Evolutionary conservation across 2,329 filamentous ascomycete genomes (phyloP).

Genomic region (Westerdykella sp.): DNA sequence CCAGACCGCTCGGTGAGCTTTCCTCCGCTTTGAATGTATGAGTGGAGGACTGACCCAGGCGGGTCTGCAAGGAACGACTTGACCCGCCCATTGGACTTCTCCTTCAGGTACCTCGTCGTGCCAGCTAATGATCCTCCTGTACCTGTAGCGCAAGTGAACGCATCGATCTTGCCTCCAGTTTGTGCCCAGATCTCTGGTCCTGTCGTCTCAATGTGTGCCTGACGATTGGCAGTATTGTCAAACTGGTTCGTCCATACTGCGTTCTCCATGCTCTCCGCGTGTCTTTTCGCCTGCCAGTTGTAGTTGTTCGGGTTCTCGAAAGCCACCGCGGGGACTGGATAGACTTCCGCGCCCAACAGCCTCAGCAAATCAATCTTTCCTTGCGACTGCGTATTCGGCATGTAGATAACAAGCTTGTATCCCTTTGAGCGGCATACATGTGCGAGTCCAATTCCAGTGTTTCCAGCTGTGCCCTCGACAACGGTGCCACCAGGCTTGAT

Average conservation of each 20-base stretch:
- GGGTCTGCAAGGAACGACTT: conserved; percentile 90
- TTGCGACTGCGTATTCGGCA: conserved; percentile 97
- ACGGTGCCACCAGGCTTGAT: conserved; percentile 84
- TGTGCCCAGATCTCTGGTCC: conserved; percentile 97
- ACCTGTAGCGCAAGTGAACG: conserved; percentile 91
- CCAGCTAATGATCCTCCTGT: conserved; percentile 90
- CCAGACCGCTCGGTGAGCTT: conserved; percentile 75
- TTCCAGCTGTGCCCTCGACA: conserved; percentile 93
- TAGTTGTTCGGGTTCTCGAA: conserved; percentile 96
- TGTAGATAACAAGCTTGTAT: conserved; percentile 97
- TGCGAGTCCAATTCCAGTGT: conserved; percentile 94
- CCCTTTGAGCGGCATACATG: conserved; percentile 90
- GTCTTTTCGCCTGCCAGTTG: conserved; percentile 88
- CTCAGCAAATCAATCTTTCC: conserved; percentile 93
- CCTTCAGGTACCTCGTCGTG: conserved; percentile 82
- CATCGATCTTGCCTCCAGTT: conserved; percentile 77
- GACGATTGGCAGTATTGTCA: conserved; percentile 89
- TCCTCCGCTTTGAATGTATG: conserved; percentile 80
- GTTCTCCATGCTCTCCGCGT: conserved; percentile 79
- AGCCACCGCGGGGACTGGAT: conserved; percentile 90
- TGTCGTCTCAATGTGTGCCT: conserved; percentile 93
- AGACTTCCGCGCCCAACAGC: conserved; percentile 87
- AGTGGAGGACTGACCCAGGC: conserved; percentile 86
- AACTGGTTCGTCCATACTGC: conserved; percentile 99
- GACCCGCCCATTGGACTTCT: conserved; percentile 67